Percentiles rank a stretch among this genome's conserved stretches.
phyloP scores from a whole-genome alignment of 192 early-diverging fungal genomes.

The Podila epigama region DNA sequence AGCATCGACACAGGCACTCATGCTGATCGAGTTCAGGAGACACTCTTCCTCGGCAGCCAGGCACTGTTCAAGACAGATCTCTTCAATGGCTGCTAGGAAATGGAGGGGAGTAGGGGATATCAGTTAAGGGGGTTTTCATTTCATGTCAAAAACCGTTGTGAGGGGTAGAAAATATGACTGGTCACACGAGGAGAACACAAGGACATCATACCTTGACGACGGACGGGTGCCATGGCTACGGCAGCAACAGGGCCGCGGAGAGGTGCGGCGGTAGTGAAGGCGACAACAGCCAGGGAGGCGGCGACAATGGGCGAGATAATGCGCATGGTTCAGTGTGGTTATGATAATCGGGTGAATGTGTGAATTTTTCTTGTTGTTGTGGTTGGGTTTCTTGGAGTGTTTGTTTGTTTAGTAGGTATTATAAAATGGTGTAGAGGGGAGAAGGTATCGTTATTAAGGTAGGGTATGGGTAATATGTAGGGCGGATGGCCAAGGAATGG shows the following conservation, averaged over 20 bases:
- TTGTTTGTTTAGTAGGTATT: neutral
- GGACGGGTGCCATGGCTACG: too few species aligned
- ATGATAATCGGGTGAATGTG: neutral
- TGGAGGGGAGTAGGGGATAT: neutral
- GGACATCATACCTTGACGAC: constrained; percentile 5
- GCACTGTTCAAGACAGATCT: constrained; percentile 32
- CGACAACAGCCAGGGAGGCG: constrained; percentile 20
- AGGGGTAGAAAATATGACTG: too few species aligned
- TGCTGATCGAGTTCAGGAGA: constrained; percentile 16
- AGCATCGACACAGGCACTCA: constrained; percentile 2
- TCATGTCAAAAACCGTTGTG: too few species aligned
- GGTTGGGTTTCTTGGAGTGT: neutral
- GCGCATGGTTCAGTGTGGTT: constrained; percentile 13
- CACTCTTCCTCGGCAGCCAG: constrained; percentile 21
- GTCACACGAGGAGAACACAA: neutral
- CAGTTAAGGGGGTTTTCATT: too few species aligned
- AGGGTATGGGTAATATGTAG: neutral
- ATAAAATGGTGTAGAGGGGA: neutral
- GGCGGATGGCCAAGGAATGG: neutral
- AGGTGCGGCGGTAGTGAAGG: constrained; percentile 22
- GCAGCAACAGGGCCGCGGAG: constrained; percentile 5
- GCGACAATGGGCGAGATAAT: constrained; percentile 28
- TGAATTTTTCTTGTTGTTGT: neutral
- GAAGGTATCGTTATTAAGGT: neutral
- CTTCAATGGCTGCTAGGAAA: neutral